Evolutionary conservation across 2,329 filamentous ascomycete genomes (phyloP).

Genomic region (Colletotrichum liaoningense): DNA sequence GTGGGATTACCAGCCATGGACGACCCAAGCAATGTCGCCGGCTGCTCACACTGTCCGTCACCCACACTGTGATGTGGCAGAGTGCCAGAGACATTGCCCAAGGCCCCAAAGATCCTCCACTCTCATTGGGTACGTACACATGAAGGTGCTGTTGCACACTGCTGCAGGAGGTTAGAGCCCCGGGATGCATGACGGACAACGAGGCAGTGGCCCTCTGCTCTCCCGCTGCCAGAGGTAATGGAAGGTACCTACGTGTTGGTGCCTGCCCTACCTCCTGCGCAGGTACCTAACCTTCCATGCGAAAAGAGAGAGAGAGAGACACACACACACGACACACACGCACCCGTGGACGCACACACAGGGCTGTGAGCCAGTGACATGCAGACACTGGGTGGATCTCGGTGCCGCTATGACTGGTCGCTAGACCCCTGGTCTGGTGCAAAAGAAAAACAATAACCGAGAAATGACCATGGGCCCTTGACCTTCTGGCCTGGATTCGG

Average conservation of each 20-base stretch:
- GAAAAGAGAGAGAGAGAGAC: not conserved
- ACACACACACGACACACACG: not conserved
- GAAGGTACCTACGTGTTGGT: not conserved
- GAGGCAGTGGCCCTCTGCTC: constrained; percentile 28
- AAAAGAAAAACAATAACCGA: constrained; percentile 9
- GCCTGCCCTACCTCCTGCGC: no score
- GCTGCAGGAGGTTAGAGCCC: constrained; percentile 32
- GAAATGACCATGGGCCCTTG: constrained; percentile 27
- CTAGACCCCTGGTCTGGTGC: not conserved
- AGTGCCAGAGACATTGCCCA: not conserved
- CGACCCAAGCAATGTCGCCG: not conserved
- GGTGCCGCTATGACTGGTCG: constrained; percentile 28
- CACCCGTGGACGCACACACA: not conserved
- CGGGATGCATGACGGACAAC: constrained; percentile 31
- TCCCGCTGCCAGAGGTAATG: not conserved
- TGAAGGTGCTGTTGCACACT: not conserved
- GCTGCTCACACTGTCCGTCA: not conserved
- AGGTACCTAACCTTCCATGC: no score
- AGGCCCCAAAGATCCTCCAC: not conserved
- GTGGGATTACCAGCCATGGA: constrained; percentile 5
- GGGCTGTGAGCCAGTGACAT: constrained; percentile 24
- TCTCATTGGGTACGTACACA: constrained; percentile 20
- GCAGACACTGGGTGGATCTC: constrained; percentile 22
- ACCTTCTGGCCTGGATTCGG: constrained; percentile 29
- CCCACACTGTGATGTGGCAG: not conserved